Conservation (phyloP, 352 stramenopile genomes). For the Nothophytophthora sp. region DNA sequence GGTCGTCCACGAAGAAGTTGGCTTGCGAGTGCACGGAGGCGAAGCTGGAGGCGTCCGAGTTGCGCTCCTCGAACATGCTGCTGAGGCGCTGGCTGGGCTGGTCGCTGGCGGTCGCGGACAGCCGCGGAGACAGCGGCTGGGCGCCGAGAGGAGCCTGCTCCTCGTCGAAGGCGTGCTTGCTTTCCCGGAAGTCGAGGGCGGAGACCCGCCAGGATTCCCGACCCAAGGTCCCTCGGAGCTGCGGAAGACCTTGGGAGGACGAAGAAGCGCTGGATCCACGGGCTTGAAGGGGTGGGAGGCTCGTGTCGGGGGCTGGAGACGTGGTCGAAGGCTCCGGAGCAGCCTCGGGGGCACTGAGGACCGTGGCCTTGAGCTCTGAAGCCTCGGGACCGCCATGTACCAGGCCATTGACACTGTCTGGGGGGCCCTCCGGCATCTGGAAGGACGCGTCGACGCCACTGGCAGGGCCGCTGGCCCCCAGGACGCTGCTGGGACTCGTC, state of each 20-base stretch:
- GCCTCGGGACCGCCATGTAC: too few species aligned
- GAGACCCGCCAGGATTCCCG: constrained; percentile 23
- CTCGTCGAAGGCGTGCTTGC: constrained; percentile 27
- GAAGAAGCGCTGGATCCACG: constrained; percentile 22
- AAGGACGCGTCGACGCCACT: constrained; percentile 18
- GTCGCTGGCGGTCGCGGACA: constrained; percentile 2
- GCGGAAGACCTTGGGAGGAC: constrained; percentile 5
- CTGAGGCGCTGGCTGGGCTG: constrained; percentile 13
- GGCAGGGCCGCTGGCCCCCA: too few species aligned
- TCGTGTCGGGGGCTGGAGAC: too few species aligned
- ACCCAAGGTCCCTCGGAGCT: constrained; percentile 6
- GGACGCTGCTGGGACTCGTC: too few species aligned
- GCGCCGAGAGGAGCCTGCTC: constrained; percentile 12
- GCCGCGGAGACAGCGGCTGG: not conserved
- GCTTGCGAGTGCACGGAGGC: constrained; percentile 15
- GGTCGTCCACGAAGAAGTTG: constrained; percentile 40
- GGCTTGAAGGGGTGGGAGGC: too few species aligned
- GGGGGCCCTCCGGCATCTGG: too few species aligned
- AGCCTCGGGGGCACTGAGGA: too few species aligned
- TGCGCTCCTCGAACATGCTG: constrained; percentile 20
- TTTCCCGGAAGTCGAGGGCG: constrained; percentile 18
- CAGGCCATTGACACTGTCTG: too few species aligned
- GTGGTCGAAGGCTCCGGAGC: too few species aligned
- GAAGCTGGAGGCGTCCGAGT: constrained; percentile 13
- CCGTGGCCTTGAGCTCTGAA: too few species aligned